A percentile compares a stretch with the other conserved stretches of the same genome.
Conservation (phyloP, 2,329 filamentous ascomycete genomes). For the Verticillium nubilum region DNA sequence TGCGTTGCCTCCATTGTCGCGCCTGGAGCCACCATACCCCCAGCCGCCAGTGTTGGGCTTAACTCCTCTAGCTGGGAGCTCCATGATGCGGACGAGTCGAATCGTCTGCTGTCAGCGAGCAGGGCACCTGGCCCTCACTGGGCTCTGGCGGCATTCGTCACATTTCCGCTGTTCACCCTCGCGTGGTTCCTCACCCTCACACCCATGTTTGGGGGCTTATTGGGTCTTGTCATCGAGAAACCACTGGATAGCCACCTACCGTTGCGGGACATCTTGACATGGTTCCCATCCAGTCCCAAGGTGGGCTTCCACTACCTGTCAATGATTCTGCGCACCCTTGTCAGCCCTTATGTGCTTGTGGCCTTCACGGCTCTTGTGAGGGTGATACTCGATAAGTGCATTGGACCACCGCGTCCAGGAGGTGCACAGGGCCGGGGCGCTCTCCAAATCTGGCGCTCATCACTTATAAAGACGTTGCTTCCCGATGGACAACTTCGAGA, state of each 20-base stretch:
- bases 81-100: conserved; percentile 37
- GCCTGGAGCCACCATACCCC: conserved; percentile 41
- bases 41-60: conserved; percentile 45
- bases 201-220: conserved; percentile 37
- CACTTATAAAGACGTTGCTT: conserved; percentile 37
- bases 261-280: conserved; percentile 36
- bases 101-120: conserved; percentile 35
- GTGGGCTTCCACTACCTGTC: conserved; percentile 46
- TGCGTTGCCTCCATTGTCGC: conserved; percentile 46
- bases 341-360: conserved; percentile 40
- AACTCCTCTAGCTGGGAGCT: conserved; percentile 55
- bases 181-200: conserved; percentile 35
- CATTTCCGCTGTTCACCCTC: conserved; percentile 33
- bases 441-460: conserved; percentile 36
- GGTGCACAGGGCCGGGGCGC: conserved; percentile 23
- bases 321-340: conserved; percentile 29
- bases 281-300: conserved; percentile 41
- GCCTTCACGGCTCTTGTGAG: conserved; percentile 34
- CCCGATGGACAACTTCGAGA: conserved; percentile 37
- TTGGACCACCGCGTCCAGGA: conserved; percentile 31
- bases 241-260: conserved; percentile 25
- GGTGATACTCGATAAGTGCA: conserved; percentile 29
- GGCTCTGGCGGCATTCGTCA: conserved; percentile 33
- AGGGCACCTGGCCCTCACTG: conserved; percentile 37
- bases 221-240: conserved; percentile 59